Conservation (phyloP, 2,329 filamentous ascomycete species). For the Chalaropsis ovoidea region DNA sequence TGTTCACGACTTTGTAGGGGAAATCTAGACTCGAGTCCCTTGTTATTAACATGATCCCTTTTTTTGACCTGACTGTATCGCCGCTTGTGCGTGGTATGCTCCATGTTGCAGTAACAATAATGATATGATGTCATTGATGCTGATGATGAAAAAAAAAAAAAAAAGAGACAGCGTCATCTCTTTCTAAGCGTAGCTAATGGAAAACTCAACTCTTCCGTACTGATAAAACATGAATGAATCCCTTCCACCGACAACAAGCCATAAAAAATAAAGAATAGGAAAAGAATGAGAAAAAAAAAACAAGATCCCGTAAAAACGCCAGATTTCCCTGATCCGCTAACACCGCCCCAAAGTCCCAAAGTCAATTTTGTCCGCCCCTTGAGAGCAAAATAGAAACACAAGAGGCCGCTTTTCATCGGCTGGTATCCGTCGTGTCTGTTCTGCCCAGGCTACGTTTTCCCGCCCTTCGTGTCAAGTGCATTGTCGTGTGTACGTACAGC, state of each 20-base stretch:
- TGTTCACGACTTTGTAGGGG: neutral
- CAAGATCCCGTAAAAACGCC: neutral
- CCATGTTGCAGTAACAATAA: too few species aligned
- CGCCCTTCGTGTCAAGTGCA: neutral
- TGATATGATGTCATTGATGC: too few species aligned
- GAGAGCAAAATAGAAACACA: neutral
- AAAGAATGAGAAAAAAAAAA: neutral
- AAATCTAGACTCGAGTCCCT: neutral
- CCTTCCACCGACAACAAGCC: neutral
- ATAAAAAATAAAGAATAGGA: neutral
- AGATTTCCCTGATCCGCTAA: neutral
- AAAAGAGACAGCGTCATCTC: too few species aligned
- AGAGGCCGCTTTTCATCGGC: neutral
- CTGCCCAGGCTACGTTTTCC: neutral
- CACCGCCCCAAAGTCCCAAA: neutral
- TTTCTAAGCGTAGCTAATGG: too few species aligned
- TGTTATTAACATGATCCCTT: neutral
- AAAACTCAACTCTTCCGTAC: too few species aligned
- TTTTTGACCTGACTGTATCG: neutral
- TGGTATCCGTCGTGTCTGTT: neutral
- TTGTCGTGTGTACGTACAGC: neutral
- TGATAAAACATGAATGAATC: neutral
- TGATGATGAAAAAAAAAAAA: too few species aligned
- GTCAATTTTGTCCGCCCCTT: too few species aligned
- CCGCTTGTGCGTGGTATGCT: too few species aligned